Base-by-base conservation (phyloP, 2,329 filamentous ascomycete genomes). In the Penicillium sp. region DNA sequence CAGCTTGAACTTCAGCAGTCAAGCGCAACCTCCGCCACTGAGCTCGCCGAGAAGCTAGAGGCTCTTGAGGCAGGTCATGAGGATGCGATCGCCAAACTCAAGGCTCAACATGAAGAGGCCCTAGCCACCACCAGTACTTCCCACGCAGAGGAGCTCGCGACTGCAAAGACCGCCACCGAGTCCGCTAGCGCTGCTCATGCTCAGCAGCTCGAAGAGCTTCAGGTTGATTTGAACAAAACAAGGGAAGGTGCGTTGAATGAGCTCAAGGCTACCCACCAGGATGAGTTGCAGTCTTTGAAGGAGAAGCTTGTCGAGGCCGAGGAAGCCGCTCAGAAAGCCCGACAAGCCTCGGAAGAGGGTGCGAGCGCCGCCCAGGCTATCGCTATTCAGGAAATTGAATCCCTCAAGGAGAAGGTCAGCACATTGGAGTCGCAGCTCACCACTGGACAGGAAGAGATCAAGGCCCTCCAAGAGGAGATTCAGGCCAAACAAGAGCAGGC, bases 401-500 rank as follows among this genome's bases (percentile, higher is more conserved):
- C 72, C 35, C 71, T 78, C 23, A 72, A 70, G 55, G 72, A 75
- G 58, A 77, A 76, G 66, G 70, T 76, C 31, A 69, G 67, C 23
- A 66, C 68, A 3, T 63, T 78, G 47, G 75, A 78, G 61, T 67
- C 70, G 6, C 71, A 74, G 38, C 62, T 77, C 31, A 69, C 71
- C 2, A 69, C 71, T 7, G 73, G 71, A 29, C 69, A 70, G 11
- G 69, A 68, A 46, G 67, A 77, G 64, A 73, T 78, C 62, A 70
- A 76, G 61, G 66, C 73, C 35, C 67, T 78, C 26, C 69, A 79
- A 56, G 68, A 69, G 44, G 69, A 75, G 49, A 69, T 79, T 30
- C 71, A 75, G 29, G 67, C 62, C 62, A 78, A 78, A 60, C 71
- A 78, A 21, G 67, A 73, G 26, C 73, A 79, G 62, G 75, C 76